Evolutionary conservation across 345 rosid genomes (phyloP).

Genomic region (Citrus mangshanensis): DNA sequence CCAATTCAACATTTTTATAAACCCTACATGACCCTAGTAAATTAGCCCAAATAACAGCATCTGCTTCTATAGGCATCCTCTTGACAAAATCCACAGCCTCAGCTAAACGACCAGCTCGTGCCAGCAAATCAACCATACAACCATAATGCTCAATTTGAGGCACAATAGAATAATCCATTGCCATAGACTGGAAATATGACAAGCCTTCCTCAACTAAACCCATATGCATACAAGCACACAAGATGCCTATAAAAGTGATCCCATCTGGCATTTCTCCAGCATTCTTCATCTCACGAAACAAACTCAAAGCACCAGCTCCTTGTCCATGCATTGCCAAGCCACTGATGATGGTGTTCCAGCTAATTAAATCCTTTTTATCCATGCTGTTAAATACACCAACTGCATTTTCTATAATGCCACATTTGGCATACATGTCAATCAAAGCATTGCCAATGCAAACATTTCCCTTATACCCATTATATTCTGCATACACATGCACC

Average conservation of each 20-base stretch:
- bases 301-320: constrained; percentile 58
- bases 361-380: constrained; percentile 65
- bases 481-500: constrained; percentile 58
- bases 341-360: constrained; percentile 75
- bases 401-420: constrained; percentile 61
- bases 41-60: constrained; percentile 81
- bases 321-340: constrained; percentile 72
- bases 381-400: constrained; percentile 47
- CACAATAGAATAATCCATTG: constrained; percentile 44
- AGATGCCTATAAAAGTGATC: constrained; percentile 66
- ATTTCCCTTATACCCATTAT: constrained; percentile 51
- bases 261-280: constrained; percentile 57
- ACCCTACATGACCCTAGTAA: constrained; percentile 76
- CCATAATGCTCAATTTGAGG: constrained; percentile 90
- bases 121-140: constrained; percentile 78
- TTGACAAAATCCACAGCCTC: constrained; percentile 69
- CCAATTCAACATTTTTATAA: constrained; percentile 67
- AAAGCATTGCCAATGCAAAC: constrained; percentile 64
- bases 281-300: constrained; percentile 58
- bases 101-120: constrained; percentile 62
- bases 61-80: constrained; percentile 66
- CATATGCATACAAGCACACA: constrained; percentile 73
- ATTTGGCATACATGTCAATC: constrained; percentile 85
- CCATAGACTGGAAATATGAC: constrained; percentile 64
- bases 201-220: constrained; percentile 73